These are phyloP conservation scores for Chrysanthemum seticuspe DNA, from an alignment of 129 eudicot species.

Conservation along the genomic window DNA sequence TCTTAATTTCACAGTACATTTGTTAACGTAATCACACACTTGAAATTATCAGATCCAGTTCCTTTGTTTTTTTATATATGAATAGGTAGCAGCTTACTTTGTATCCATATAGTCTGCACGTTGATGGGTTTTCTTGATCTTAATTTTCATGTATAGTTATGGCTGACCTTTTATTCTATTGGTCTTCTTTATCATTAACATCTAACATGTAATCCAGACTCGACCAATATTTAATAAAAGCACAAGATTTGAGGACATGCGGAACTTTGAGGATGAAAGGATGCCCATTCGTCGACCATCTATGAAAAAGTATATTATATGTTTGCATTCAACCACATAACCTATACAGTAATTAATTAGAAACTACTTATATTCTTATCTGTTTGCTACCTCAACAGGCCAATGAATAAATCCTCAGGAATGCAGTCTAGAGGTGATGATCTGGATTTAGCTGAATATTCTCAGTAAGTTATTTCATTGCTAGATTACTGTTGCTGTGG, in stretches of 20 bases:
- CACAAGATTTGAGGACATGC: slow-evolving; percentile 95
- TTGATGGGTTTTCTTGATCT: background rate
- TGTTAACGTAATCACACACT: too few relatives aligned
- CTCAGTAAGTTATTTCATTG: slow-evolving; percentile 59
- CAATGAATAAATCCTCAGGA: slow-evolving; percentile 59
- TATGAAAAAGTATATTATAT: slow-evolving; percentile 54
- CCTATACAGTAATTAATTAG: background rate
- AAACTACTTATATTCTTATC: background rate
- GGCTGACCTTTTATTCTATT: background rate
- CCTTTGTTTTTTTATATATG: too few relatives aligned
- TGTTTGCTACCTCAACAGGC: slow-evolving; percentile 45
- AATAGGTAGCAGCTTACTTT: too few relatives aligned
- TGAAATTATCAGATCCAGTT: too few relatives aligned
- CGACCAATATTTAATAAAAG: slow-evolving; percentile 97
- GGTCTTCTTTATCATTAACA: slow-evolving; percentile 10
- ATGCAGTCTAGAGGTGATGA: slow-evolving; percentile 88
- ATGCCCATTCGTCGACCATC: slow-evolving; percentile 53
- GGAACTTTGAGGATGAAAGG: slow-evolving; percentile 79
- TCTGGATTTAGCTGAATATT: slow-evolving; percentile 71
- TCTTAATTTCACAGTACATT: too few relatives aligned
- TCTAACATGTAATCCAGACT: slow-evolving; percentile 50
- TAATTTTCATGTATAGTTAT: background rate
- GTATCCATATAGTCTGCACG: too few relatives aligned
- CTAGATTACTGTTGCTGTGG: background rate
- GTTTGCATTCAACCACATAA: background rate